phyloP scores from a whole-genome alignment of 768 basidiomycete species.

The Russula brevipes region DNA sequence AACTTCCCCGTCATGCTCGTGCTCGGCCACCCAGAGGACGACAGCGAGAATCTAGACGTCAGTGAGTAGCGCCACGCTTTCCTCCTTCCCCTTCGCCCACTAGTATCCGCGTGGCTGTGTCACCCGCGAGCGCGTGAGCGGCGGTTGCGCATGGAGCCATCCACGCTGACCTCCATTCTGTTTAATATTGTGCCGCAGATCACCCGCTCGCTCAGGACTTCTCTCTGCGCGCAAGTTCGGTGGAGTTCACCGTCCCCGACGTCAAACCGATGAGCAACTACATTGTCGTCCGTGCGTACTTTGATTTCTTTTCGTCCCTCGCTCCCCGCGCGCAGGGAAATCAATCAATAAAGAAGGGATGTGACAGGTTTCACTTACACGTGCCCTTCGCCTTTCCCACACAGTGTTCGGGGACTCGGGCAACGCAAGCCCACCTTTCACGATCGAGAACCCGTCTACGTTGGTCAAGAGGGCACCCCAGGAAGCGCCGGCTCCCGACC shows the following conservation, averaged over 20 bases:
- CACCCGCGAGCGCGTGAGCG: no score
- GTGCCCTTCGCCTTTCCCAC: no score
- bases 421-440: constrained; percentile 39
- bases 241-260: constrained; percentile 37
- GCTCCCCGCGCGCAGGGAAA: background rate
- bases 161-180: background rate
- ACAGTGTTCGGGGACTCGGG: constrained; percentile 49
- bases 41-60: constrained; percentile 42
- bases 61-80: constrained; percentile 34
- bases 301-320: background rate
- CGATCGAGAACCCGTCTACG: constrained; percentile 25
- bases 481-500: no score
- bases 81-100: background rate
- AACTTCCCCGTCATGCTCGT: constrained; percentile 33
- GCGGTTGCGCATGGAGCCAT: no score
- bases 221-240: constrained; percentile 34
- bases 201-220: constrained; percentile 36
- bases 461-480: no score
- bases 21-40: constrained; percentile 20
- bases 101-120: background rate
- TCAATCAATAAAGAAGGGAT: no score
- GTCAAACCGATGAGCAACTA: constrained; percentile 33
- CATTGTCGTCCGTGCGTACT: constrained; percentile 41
- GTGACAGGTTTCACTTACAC: no score
- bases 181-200: constrained; percentile 25